Conservation (phyloP, 2,329 filamentous ascomycete genomes). For the Stylonectria norvegica region DNA sequence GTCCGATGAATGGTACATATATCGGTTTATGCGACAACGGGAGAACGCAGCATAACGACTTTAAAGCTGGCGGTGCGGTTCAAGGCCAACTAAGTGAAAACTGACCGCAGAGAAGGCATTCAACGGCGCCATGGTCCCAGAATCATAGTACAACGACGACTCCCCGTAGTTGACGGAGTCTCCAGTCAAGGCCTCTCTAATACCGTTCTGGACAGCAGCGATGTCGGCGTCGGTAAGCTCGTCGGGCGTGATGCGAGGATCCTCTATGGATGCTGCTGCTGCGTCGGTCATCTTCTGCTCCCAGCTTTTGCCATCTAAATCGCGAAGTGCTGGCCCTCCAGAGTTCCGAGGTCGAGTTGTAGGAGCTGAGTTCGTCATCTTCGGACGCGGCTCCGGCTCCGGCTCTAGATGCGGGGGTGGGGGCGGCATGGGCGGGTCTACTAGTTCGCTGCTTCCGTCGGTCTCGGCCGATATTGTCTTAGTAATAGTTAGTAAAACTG, state of each 20-base stretch:
- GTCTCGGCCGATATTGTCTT: too few relatives aligned
- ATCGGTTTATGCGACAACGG: conserved; percentile 2
- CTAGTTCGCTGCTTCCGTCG: too few relatives aligned
- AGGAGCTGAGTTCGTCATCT: conserved; percentile 14
- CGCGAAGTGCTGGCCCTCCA: too few relatives aligned
- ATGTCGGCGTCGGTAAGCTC: conserved; percentile 27
- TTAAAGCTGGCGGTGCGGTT: neutral
- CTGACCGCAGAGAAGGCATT: conserved; percentile 48
- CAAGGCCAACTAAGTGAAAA: neutral
- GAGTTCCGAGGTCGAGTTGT: conserved; percentile 4
- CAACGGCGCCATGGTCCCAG: conserved; percentile 54
- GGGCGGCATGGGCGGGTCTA: too few relatives aligned
- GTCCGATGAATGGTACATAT: conserved; percentile 6
- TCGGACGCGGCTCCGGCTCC: conserved; percentile 16
- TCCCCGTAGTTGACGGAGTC: conserved; percentile 28
- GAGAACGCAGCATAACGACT: too few relatives aligned
- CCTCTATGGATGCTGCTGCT: neutral
- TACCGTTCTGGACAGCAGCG: conserved; percentile 20
- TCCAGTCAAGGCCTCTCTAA: conserved; percentile 17
- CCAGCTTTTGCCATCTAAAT: too few relatives aligned
- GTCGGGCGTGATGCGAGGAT: conserved; percentile 8
- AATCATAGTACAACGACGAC: conserved; percentile 55
- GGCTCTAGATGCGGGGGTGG: conserved; percentile 19
- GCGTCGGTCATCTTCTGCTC: conserved; percentile 2
- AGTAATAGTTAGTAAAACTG: too few relatives aligned